Evolutionary conservation across 2,329 filamentous ascomycete species (phyloP).

Genomic region (Claviceps maximensis): DNA sequence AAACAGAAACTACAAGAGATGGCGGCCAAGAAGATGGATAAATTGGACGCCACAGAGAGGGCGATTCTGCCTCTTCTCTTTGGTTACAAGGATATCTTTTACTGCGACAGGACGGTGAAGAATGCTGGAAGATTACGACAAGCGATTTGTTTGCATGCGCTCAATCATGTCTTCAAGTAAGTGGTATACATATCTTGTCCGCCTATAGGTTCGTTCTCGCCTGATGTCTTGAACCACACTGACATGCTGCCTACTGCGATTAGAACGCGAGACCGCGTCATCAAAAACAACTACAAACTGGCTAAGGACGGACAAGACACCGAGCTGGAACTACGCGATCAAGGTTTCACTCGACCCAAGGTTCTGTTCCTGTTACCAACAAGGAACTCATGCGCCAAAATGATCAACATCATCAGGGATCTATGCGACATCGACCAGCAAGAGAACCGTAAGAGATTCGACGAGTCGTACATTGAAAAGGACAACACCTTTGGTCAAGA

Average conservation of each 20-base stretch:
- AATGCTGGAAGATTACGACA: conserved; percentile 59
- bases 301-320: conserved; percentile 49
- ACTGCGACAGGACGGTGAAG: conserved; percentile 54
- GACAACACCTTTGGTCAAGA: conserved; percentile 52
- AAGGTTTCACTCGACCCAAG: conserved; percentile 91
- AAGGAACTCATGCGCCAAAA: conserved; percentile 67
- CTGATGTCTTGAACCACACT: background rate
- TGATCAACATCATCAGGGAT: conserved; percentile 62
- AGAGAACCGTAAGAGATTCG: conserved; percentile 86
- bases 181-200: conserved; percentile 11
- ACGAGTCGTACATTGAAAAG: conserved; percentile 64
- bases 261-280: conserved; percentile 72
- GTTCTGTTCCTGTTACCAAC: conserved; percentile 85
- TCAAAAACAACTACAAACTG: conserved; percentile 82
- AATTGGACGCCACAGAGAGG: conserved; percentile 50
- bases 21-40: conserved; percentile 37
- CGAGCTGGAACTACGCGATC: conserved; percentile 69
- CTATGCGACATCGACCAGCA: conserved; percentile 77
- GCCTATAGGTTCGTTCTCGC: no score
- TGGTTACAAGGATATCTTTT: conserved; percentile 69
- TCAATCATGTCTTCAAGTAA: conserved; percentile 86
- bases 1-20: conserved; percentile 43
- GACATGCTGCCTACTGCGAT: background rate
- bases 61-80: conserved; percentile 61
- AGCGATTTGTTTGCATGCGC: conserved; percentile 64